Conservation (phyloP, 2,329 filamentous ascomycete genomes). For the Botrytis porri region DNA sequence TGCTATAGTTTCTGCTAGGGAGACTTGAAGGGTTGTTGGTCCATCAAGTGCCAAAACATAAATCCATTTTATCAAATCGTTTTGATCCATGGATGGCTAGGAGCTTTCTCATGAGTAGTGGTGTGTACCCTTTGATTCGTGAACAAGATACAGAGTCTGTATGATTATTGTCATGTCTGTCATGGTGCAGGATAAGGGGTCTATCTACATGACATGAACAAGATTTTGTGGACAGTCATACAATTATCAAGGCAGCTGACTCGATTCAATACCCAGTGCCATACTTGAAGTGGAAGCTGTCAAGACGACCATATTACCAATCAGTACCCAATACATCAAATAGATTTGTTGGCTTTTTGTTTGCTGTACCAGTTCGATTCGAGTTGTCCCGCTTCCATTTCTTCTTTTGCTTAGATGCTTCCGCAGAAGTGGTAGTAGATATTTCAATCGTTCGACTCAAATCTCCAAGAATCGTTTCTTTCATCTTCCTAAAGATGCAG, state of each 20-base stretch:
- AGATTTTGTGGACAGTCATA: neutral
- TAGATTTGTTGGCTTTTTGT: constrained; percentile 7
- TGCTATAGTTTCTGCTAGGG: neutral
- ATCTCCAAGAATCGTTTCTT: neutral
- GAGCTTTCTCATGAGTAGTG: neutral
- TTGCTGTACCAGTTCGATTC: neutral
- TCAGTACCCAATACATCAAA: constrained; percentile 14
- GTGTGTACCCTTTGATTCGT: neutral
- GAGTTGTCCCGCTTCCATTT: constrained; percentile 23
- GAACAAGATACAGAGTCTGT: neutral
- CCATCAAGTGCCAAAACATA: neutral
- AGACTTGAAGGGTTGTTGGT: neutral
- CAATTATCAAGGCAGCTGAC: neutral
- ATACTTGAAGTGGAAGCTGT: neutral
- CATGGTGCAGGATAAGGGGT: neutral
- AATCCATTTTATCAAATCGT: neutral
- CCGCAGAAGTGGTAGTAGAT: neutral
- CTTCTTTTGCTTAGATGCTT: constrained; percentile 23
- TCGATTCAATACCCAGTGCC: neutral
- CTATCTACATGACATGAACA: neutral
- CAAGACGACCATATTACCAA: neutral
- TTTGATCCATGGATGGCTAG: neutral
- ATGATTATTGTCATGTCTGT: too few species aligned
- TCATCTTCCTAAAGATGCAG: neutral
- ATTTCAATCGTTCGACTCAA: neutral